These are phyloP conservation scores for Dysphania ambrosioides DNA, from an alignment of 148 eudicot genomes.

Conservation along the genomic window DNA sequence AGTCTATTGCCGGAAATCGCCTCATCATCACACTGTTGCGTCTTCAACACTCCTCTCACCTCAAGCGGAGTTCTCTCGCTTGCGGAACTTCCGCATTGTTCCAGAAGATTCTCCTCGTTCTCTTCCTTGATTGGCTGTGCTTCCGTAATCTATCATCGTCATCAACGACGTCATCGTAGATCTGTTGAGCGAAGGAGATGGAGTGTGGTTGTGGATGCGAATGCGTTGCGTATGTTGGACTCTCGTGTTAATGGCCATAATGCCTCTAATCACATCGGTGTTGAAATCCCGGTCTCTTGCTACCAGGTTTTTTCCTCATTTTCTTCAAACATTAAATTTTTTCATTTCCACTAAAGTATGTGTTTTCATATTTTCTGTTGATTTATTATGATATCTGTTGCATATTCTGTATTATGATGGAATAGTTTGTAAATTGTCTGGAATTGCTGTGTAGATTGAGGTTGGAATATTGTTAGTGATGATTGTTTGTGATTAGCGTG, in stretches of 20 bases:
- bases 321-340: too few relatives aligned
- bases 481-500: background rate
- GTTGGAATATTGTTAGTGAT: too few relatives aligned
- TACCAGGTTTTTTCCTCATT: conserved; percentile 66
- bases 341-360: background rate
- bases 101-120: background rate
- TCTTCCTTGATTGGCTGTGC: background rate
- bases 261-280: conserved; percentile 28
- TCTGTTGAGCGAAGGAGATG: conserved; percentile 9
- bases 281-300: conserved; percentile 81
- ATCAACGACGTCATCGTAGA: background rate
- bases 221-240: conserved; percentile 36
- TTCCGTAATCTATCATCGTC: background rate
- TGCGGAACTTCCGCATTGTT: background rate
- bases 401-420: too few relatives aligned
- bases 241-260: conserved; percentile 36
- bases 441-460: too few relatives aligned
- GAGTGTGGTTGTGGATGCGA: conserved; percentile 22
- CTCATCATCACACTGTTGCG: conserved; percentile 26
- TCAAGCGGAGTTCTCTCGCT: conserved; percentile 10
- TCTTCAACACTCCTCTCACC: conserved; percentile 11
- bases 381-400: too few relatives aligned
- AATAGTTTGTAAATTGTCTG: too few relatives aligned
- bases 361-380: background rate
- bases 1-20: conserved; percentile 20